Evolutionary conservation across 2,329 filamentous ascomycete species (phyloP).

Genomic region (Dothistroma pini): DNA sequence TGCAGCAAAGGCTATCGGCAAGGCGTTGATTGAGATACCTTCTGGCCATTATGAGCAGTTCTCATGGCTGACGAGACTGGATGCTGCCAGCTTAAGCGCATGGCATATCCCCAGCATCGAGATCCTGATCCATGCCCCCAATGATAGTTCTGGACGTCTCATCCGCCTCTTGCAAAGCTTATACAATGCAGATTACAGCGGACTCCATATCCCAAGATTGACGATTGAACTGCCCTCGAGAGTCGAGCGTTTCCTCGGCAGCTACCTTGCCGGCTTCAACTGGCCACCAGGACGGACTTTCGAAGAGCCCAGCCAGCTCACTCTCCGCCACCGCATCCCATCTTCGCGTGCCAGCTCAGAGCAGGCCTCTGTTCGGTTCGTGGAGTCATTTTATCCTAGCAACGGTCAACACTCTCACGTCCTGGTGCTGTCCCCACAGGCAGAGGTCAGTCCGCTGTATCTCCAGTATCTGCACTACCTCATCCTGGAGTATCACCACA

Average conservation of each 20-base stretch:
- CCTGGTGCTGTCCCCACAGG: constrained; percentile 77
- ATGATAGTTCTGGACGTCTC: constrained; percentile 68
- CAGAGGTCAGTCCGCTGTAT: constrained; percentile 74
- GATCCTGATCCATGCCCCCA: constrained; percentile 74
- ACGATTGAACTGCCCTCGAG: constrained; percentile 77
- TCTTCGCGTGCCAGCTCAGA: constrained; percentile 58
- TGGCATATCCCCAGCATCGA: constrained; percentile 80
- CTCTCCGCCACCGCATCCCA: constrained; percentile 70
- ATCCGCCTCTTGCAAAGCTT: constrained; percentile 75
- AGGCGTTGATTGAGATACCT: constrained; percentile 74
- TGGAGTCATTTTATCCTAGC: constrained; percentile 84
- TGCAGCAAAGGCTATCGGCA: constrained; percentile 50
- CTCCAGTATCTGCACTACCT: constrained; percentile 82
- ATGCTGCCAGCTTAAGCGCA: constrained; percentile 65
- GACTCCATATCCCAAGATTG: constrained; percentile 65
- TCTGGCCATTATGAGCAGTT: constrained; percentile 59
- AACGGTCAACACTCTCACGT: constrained; percentile 65
- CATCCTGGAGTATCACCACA: constrained; percentile 74
- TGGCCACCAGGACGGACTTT: constrained; percentile 63
- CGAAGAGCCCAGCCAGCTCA: constrained; percentile 49
- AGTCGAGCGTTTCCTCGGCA: constrained; percentile 62
- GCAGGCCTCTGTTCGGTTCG: constrained; percentile 68
- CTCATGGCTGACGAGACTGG: constrained; percentile 74
- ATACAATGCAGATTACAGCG: constrained; percentile 68
- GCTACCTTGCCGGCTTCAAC: constrained; percentile 59